Percentiles rank a stretch among this genome's conserved stretches.
Evolutionary conservation across 169 alveolate species (phyloP).

Genomic region (Cryptosporidium baileyi): DNA sequence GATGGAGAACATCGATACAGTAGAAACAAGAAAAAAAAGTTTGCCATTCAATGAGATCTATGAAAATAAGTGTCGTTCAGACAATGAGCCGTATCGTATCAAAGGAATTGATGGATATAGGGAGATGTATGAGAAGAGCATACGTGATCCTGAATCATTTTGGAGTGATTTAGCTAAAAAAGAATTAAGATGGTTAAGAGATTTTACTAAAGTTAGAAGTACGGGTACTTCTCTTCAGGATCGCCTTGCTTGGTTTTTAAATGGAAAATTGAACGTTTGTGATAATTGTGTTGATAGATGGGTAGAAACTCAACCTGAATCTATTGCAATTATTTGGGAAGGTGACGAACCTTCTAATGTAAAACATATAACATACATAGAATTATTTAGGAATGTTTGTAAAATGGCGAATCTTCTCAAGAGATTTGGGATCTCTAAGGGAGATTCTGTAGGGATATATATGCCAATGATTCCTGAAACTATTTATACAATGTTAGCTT

Average conservation of each 20-base stretch:
- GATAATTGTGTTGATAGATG: constrained; percentile 93
- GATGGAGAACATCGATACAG: constrained; percentile 63
- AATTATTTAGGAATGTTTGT: constrained; percentile 81
- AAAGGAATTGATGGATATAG: neutral
- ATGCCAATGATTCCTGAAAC: constrained; percentile 96
- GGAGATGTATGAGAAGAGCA: constrained; percentile 13
- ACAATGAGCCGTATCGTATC: constrained; percentile 37
- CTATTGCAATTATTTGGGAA: constrained; percentile 87
- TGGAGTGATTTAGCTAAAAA: constrained; percentile 59
- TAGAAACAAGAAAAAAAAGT: constrained; percentile 8
- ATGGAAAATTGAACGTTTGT: constrained; percentile 89
- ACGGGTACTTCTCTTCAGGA: constrained; percentile 51
- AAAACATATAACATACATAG: constrained; percentile 79
- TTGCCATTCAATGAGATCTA: constrained; percentile 49
- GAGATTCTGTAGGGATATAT: constrained; percentile 94
- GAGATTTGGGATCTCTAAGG: constrained; percentile 90
- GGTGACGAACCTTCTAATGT: constrained; percentile 85
- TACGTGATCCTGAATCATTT: constrained; percentile 46
- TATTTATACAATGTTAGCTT: constrained; percentile 91
- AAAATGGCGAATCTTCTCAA: constrained; percentile 89
- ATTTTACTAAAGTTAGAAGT: constrained; percentile 25
- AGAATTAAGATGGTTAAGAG: constrained; percentile 58
- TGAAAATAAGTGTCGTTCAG: neutral
- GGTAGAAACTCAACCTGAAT: constrained; percentile 86
- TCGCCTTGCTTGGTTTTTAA: constrained; percentile 82